phyloP scores from a whole-genome alignment of 1,139 yeast species.

The Casaregolazyma suthepensis region DNA sequence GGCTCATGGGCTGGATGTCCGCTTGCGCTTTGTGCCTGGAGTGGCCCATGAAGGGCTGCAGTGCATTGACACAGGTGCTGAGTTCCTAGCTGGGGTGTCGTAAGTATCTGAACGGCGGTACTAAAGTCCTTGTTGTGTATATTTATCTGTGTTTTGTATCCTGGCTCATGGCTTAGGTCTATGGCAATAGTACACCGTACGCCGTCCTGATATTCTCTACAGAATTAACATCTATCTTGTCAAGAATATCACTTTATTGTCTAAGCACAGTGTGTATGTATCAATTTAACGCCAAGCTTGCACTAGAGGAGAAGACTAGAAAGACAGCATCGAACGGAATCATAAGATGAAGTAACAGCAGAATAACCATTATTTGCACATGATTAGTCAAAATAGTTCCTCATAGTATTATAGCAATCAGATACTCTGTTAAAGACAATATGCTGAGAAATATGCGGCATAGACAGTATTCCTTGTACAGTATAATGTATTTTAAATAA shows the following conservation, averaged over 20 bases:
- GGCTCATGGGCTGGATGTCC: neutral
- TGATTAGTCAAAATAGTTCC: neutral
- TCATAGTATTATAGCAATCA: too few species aligned
- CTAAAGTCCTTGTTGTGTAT: neutral
- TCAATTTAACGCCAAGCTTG: too few species aligned
- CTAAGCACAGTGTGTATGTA: neutral
- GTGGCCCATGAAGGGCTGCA: neutral
- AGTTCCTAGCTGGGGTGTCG: neutral
- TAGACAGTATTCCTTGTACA: too few species aligned
- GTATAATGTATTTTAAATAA: too few species aligned
- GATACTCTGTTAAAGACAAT: too few species aligned
- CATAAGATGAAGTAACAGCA: too few species aligned
- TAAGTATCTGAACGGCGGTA: neutral
- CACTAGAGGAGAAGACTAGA: too few species aligned
- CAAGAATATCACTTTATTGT: neutral
- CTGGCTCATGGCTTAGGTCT: too few species aligned
- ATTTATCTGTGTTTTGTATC: neutral
- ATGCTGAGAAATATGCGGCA: too few species aligned
- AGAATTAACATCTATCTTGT: neutral
- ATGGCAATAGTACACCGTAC: neutral
- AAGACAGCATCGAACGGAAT: too few species aligned
- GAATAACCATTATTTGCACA: neutral
- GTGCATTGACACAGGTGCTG: neutral
- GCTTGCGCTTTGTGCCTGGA: neutral
- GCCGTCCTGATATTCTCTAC: neutral